Evolutionary conservation across 139 green algal genomes (phyloP), one percentile per base, ranked within the genome.

Genomic region (Chlorella sp.): DNA sequence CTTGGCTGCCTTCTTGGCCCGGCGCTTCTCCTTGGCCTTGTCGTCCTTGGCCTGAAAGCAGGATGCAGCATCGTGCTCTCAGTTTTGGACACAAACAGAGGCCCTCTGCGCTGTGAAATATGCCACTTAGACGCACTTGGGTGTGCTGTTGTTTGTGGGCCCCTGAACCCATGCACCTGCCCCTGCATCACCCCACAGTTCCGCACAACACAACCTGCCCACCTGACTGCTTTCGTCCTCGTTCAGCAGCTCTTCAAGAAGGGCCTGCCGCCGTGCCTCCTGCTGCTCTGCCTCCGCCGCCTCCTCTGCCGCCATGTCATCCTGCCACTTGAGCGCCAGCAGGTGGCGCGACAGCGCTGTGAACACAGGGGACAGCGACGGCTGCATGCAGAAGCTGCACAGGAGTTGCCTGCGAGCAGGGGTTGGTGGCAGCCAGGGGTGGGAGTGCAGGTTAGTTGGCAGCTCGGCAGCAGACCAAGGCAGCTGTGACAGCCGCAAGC

Each of bases 291-390:
- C 20, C 69, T 55, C 21, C 21, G 36, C 69, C 36, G 38, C 36
- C 69, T 75, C 20, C 36, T 30, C 34, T 32, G 38, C 69, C 9
- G 23, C 34, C 20, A 75, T 44, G 12, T 75, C 36, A 5, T 44
- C 36, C 36, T 75, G 36, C 69, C 69, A 75, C 69, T 75, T 75
- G 36, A 44, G 69, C 36, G 36, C 69, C 69, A 75, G 69, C 69
- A 75, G 69, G 69, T 75, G 69, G 69, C 69, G 69, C 13, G 36
- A 30, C 34, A 75, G 38, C n/a, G 69, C 69, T 3, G 20, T 4
- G 25, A 75, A 75, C 36, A 39, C 36, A 2, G 69, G 69, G 36
- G 47, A 36, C 36, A 75, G 69, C 20, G 36, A 55, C 23, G 69
- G 69, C 21, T 39, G 69, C 69, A 75, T 39, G 69, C 69, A 55